Conservation (phyloP, 345 rosid genomes). For the Pistacia integerrima region DNA sequence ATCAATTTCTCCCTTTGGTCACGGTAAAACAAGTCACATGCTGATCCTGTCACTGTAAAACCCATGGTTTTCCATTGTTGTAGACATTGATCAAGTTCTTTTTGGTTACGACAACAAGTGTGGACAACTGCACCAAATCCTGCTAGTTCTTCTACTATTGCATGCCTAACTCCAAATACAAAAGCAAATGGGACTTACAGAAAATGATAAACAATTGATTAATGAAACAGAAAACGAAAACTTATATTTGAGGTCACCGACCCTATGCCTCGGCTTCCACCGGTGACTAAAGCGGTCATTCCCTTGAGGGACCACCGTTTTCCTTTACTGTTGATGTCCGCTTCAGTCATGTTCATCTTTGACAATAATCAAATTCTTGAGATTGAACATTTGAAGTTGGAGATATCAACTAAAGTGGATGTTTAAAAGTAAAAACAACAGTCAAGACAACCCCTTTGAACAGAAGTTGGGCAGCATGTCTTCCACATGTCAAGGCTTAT, state of each 20-base stretch:
- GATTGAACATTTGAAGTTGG: not conserved
- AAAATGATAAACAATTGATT: not conserved
- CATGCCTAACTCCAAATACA: not conserved
- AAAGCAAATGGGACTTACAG: not conserved
- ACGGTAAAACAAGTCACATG: slow-evolving; percentile 35
- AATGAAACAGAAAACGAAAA: not conserved
- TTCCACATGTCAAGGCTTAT: not conserved
- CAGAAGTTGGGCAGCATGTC: not conserved
- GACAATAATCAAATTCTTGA: not conserved
- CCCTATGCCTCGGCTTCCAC: slow-evolving; percentile 35
- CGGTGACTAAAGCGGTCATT: slow-evolving; percentile 34
- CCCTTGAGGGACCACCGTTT: slow-evolving; percentile 31
- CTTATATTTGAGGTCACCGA: not conserved
- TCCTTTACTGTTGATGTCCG: not conserved
- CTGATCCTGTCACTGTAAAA: slow-evolving; percentile 51
- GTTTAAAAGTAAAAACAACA: not conserved
- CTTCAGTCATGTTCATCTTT: not conserved
- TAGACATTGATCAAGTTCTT: slow-evolving; percentile 4
- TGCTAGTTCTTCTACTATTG: slow-evolving; percentile 16
- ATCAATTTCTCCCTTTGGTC: slow-evolving; percentile 45
- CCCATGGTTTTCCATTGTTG: slow-evolving; percentile 49
- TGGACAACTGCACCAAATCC: slow-evolving; percentile 12
- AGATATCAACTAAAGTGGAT: not conserved
- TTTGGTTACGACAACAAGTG: slow-evolving; percentile 13
- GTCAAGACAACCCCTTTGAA: not conserved